Evolutionary conservation across 768 basidiomycete genomes (phyloP).

Genomic region (Gloeopeniophorella convolvens): DNA sequence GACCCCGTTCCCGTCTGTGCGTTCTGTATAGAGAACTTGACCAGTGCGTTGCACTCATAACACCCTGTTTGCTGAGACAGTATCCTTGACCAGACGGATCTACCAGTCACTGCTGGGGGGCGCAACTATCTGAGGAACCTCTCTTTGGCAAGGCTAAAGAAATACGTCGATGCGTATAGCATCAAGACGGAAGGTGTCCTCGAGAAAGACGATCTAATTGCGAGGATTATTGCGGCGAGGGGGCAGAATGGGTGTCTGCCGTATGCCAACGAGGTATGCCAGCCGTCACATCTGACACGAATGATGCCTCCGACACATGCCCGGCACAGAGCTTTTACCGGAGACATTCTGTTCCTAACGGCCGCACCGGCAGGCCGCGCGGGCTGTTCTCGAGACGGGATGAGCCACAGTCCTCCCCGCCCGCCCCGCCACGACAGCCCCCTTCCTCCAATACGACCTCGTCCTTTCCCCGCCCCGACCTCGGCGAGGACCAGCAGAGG

Average conservation of each 20-base stretch:
- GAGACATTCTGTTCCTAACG: slow-evolving; percentile 52
- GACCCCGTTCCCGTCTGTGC: slow-evolving; percentile 62
- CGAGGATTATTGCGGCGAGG: slow-evolving; percentile 44
- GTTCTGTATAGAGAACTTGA: slow-evolving; percentile 66
- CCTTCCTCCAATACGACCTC: slow-evolving; percentile 15
- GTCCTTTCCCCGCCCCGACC: slow-evolving; percentile 22
- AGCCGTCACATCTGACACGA: neutral
- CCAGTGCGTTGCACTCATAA: slow-evolving; percentile 36
- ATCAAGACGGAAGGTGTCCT: slow-evolving; percentile 55
- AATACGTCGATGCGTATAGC: slow-evolving; percentile 64
- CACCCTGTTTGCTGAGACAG: neutral
- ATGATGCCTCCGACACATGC: neutral
- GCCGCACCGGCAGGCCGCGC: slow-evolving; percentile 27
- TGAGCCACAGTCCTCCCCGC: slow-evolving; percentile 24
- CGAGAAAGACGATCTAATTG: slow-evolving; percentile 76
- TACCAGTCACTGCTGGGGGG: slow-evolving; percentile 63
- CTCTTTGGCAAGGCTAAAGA: slow-evolving; percentile 56
- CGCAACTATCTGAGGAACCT: slow-evolving; percentile 48
- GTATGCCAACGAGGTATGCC: slow-evolving; percentile 47
- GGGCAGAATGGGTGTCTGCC: slow-evolving; percentile 56
- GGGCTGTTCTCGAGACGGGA: slow-evolving; percentile 40
- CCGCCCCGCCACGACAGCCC: slow-evolving; percentile 20
- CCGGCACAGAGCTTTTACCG: slow-evolving; percentile 48
- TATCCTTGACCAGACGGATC: slow-evolving; percentile 4
- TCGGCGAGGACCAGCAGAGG: slow-evolving; percentile 23